Evolutionary conservation across 1,284 basidiomycete species (phyloP), one percentile per base, ranked within the genome.

Genomic region (Melampsora americana): DNA sequence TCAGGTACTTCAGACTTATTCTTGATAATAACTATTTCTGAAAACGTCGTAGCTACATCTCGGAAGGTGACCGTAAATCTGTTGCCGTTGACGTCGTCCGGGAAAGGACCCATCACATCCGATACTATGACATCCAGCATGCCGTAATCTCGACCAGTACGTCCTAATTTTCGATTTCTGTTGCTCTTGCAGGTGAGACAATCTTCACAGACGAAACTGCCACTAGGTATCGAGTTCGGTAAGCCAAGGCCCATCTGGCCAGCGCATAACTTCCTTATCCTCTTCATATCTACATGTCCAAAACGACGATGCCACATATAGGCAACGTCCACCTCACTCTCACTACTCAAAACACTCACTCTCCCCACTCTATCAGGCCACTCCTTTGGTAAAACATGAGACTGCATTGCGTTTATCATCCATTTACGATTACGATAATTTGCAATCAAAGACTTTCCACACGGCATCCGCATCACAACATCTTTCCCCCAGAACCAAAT

Each of bases 261-360:
- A 16, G 28, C 6, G 23, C 26, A 44, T 39, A 74, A 50, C 23
- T 46, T 26, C 18, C 50, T 18, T 12, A 74, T 74, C 1, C 62
- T 28, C 23, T 35, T 56, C 1, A 67, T 7, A 42, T 53, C 46
- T 23, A 74, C 35, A 30, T 74, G 71, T 1, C 71, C 71, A 44
- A 74, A 56, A 1, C 46, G 18, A 11, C 64, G 28, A 67, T 74
- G 65, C 71, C 71, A 74, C 56, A 60, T 60, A 60, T n/a, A n/a
- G 16, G 12, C 18, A 60, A n/a, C 56, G 26, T 16, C 56, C 56
- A 48, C 11, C 26, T 60, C 56, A 26, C 26, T 9, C 18, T n/a
- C 26, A 28, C 11, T 11, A n/a, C 14, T 60, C 18, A 60, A 28
- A 28, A 60, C 18, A 18, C 23, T 26, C 9, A 16, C 16, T 60